phyloP scores from a whole-genome alignment of 2,329 filamentous ascomycete genomes.

The Dryadomyces quercivorus region DNA sequence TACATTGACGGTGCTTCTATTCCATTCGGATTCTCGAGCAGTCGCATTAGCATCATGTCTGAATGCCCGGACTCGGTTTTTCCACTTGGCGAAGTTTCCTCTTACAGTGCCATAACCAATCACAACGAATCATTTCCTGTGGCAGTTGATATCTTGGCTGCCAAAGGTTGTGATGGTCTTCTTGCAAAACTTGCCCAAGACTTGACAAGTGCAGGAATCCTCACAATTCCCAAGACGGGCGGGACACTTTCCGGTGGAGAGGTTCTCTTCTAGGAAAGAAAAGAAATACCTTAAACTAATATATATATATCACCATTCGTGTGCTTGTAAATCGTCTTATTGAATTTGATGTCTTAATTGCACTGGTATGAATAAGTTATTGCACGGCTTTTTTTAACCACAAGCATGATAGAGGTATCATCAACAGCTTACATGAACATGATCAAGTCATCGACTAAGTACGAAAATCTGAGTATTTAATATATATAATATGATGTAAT shows the following conservation, averaged over 20 bases:
- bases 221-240: slow-evolving; percentile 25
- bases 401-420: too few relatives aligned
- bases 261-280: neutral
- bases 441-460: too few relatives aligned
- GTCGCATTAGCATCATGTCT: slow-evolving; percentile 21
- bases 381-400: too few relatives aligned
- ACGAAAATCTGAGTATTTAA: too few relatives aligned
- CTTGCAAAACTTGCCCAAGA: slow-evolving; percentile 40
- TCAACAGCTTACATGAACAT: too few relatives aligned
- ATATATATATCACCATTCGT: too few relatives aligned
- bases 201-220: slow-evolving; percentile 33
- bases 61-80: slow-evolving; percentile 29
- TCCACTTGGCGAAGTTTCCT: slow-evolving; percentile 27
- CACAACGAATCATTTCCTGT: slow-evolving; percentile 42
- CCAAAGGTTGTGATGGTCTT: slow-evolving; percentile 48
- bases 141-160: slow-evolving; percentile 42
- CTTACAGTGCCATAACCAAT: slow-evolving; percentile 25
- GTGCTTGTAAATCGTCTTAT: too few relatives aligned
- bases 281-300: too few relatives aligned
- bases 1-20: slow-evolving; percentile 26
- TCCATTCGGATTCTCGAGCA: slow-evolving; percentile 32
- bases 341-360: too few relatives aligned
- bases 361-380: too few relatives aligned
- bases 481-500: too few relatives aligned
- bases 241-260: neutral